Base-by-base conservation (phyloP, 441 rosid species). In the Flueggea neowawraea region DNA sequence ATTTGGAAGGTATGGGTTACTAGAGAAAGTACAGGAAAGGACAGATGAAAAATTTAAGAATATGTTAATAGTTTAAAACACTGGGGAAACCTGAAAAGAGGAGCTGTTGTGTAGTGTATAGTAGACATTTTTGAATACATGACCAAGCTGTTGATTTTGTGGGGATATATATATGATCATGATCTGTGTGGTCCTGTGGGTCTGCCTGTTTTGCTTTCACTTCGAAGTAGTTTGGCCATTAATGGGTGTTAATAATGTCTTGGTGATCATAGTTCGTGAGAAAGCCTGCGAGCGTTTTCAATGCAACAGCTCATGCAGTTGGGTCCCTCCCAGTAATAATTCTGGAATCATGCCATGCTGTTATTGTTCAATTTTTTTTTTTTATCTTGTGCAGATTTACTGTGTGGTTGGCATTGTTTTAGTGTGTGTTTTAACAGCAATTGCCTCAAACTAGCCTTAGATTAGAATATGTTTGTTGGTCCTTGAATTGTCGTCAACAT, bases 191-290 rank as follows among this genome's bases (percentile, higher is more conserved):
- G 44, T 58, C 39, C 57, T 44, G 76, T 65, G 70, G 80, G 59
- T 69, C 70, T 55, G 50, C n/a, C 22, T 32, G 58, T 68, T 55
- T 12, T 53, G 49, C 58, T 52, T 62, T 11, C 41, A 71, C 15
- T 52, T 71, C 8, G 12, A 63, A 57, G 16, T 44, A 16, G 31
- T 57, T 70, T 56, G 64, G 65, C 61, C 66, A 59, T 66, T 71
- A 62, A 58, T 51, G 50, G 39, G 60, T 49, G 17, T 17, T 51
- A 31, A 28, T 67, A 60, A 60, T 57, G 31, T 58, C 57, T 51
- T 56, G 31, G 17, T 57, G 49, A 59, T 48, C 66, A 58, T n/a
- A 58, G 49, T 43, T 61, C 57, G 52, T 62, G 52, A 51, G 67
- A 47, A 22, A 9, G 41, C 4, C n/a, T 16, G 45, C 49, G 32